These are phyloP conservation scores for Nicotiana sylvestris DNA, from an alignment of 257 asterid genomes.

Conservation along the genomic window DNA sequence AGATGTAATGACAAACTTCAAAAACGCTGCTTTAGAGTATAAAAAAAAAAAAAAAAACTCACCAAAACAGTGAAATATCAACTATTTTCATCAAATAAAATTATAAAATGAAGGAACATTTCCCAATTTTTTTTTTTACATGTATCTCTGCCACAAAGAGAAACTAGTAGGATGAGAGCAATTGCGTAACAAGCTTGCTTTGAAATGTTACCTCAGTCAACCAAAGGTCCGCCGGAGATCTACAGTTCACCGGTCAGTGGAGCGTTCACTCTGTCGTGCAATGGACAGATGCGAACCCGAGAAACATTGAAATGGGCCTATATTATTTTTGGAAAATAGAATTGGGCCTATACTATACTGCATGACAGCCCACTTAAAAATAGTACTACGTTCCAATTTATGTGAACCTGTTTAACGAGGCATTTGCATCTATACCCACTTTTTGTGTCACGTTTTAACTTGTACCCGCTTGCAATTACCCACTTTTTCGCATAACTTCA, in stretches of 20 bases:
- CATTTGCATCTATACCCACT: no score
- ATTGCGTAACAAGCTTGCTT: background rate
- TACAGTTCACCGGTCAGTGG: background rate
- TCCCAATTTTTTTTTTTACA: no score
- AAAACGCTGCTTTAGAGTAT: background rate
- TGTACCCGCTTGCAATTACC: no score
- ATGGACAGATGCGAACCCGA: background rate
- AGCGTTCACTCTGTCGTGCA: background rate
- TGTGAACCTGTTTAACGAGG: no score
- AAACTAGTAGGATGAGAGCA: background rate
- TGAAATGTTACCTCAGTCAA: background rate
- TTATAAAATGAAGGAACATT: no score
- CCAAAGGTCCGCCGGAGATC: background rate
- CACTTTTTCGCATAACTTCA: no score
- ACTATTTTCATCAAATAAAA: background rate
- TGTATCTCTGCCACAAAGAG: background rate
- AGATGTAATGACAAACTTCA: background rate
- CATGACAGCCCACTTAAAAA: background rate
- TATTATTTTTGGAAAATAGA: background rate
- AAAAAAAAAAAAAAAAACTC: background rate
- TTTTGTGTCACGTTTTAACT: no score
- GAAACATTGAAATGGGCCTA: background rate
- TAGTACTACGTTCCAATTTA: no score
- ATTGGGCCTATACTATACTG: background rate
- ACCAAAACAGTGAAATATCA: background rate